Conservation (phyloP, 2,329 filamentous ascomycete species). For the Exophiala bonariae region DNA sequence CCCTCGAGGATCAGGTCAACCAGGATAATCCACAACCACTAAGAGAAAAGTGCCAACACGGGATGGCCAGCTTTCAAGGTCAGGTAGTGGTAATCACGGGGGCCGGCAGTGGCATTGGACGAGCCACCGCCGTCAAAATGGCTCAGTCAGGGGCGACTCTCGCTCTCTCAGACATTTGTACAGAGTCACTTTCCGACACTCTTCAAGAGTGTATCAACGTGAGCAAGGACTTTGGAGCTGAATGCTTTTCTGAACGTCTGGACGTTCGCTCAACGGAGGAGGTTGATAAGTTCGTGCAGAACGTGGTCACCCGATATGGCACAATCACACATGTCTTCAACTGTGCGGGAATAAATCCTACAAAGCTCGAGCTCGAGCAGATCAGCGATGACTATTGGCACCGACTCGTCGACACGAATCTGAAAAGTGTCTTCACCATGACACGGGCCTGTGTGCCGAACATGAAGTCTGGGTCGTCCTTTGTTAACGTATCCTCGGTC, state of each 20-base stretch:
- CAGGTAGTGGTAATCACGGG: conserved; percentile 51
- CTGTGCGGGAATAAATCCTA: conserved; percentile 52
- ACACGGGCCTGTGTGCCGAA: conserved; percentile 45
- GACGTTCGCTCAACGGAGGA: conserved; percentile 1
- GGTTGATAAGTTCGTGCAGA: too few species aligned
- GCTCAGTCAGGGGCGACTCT: conserved; percentile 46
- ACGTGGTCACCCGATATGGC: too few species aligned
- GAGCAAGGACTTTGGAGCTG: conserved; percentile 27
- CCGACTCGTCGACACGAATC: conserved; percentile 46
- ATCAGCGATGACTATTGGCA: conserved; percentile 50
- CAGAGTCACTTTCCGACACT: conserved; percentile 34
- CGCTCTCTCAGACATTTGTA: conserved; percentile 50
- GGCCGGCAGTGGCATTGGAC: conserved; percentile 51
- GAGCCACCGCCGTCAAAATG: conserved; percentile 47
- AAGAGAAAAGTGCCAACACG: too few species aligned
- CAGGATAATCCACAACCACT: too few species aligned
- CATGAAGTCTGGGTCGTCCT: conserved; percentile 32
- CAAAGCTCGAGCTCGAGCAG: conserved; percentile 39
- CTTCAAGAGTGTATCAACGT: conserved; percentile 29
- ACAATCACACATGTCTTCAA: conserved; percentile 41
- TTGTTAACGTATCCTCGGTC: conserved; percentile 43
- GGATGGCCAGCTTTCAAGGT: too few species aligned
- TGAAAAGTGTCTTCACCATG: conserved; percentile 47
- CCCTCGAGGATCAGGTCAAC: too few species aligned
- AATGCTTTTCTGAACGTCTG: conserved; percentile 26